Conservation (phyloP, 2,329 filamentous ascomycete species). For the Trichoderma afroharzianum region DNA sequence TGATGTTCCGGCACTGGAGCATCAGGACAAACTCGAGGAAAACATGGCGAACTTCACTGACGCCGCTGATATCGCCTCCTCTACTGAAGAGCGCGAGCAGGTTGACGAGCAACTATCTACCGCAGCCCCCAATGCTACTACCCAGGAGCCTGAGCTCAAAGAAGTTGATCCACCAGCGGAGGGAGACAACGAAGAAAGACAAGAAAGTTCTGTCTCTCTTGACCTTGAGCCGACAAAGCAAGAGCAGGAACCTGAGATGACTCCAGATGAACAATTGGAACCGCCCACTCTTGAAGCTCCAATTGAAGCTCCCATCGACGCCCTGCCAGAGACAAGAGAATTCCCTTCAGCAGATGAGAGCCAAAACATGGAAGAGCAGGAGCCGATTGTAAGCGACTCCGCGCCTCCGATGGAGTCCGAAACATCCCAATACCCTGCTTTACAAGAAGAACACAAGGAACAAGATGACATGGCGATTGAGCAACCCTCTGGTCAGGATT, state of each 20-base stretch:
- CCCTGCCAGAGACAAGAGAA: neutral
- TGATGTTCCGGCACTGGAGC: neutral
- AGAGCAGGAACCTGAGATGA: conserved; percentile 26
- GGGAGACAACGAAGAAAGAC: conserved; percentile 33
- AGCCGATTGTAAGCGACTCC: neutral
- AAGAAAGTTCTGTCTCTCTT: conserved; percentile 24
- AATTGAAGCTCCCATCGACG: neutral
- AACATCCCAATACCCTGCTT: neutral
- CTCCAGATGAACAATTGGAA: neutral
- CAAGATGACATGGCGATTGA: conserved; percentile 23
- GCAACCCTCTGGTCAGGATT: conserved; percentile 22
- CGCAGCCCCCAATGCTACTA: neutral
- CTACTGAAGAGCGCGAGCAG: neutral
- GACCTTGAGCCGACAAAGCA: conserved; percentile 1
- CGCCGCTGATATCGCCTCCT: neutral
- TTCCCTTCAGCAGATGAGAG: neutral
- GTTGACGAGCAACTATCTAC: neutral
- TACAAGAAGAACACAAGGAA: conserved; percentile 11
- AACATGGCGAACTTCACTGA: neutral
- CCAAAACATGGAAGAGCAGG: neutral
- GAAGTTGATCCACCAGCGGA: conserved; percentile 24
- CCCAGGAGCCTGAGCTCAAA: conserved; percentile 9
- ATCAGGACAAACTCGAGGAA: neutral
- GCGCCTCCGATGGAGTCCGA: neutral
- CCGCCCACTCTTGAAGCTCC: neutral